These are phyloP conservation scores for Rhizodiscina lignyota DNA, from an alignment of 495 filamentous ascomycete species.

Conservation along the genomic window DNA sequence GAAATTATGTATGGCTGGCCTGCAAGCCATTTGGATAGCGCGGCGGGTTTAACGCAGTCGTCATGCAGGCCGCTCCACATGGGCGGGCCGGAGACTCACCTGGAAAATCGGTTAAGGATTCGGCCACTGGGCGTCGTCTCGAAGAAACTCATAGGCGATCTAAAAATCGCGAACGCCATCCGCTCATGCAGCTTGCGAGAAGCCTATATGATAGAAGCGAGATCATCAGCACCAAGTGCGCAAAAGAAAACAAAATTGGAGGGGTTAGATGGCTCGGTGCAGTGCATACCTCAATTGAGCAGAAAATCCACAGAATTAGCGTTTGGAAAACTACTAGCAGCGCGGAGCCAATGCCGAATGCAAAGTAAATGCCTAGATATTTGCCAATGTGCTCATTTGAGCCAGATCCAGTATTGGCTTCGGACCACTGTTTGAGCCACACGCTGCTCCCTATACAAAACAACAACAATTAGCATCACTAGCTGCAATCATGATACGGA, in stretches of 20 bases:
- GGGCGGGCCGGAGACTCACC: slow-evolving; percentile 34
- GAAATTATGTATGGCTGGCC: too few relatives aligned
- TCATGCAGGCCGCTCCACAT: too few relatives aligned
- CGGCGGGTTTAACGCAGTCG: too few relatives aligned
- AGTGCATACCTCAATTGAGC: slow-evolving; percentile 85
- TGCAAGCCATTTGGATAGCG: too few relatives aligned
- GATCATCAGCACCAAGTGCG: slow-evolving; percentile 1
- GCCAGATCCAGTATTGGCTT: slow-evolving; percentile 49
- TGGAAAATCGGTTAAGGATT: slow-evolving; percentile 93
- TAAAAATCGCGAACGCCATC: slow-evolving; percentile 96
- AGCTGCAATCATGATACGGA: slow-evolving; percentile 2
- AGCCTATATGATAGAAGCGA: slow-evolving; percentile 32
- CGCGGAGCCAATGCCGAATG: slow-evolving; percentile 80
- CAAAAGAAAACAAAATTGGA: slow-evolving; percentile 1
- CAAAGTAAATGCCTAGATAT: slow-evolving; percentile 89
- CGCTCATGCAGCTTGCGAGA: slow-evolving; percentile 92
- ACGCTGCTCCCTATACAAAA: slow-evolving; percentile 44
- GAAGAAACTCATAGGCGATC: slow-evolving; percentile 97
- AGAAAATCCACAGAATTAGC: slow-evolving; percentile 96
- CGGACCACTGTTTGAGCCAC: slow-evolving; percentile 90
- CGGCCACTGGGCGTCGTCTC: slow-evolving; percentile 96
- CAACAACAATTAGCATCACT: slow-evolving; percentile 6
- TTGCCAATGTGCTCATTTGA: slow-evolving; percentile 63
- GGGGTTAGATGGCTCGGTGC: slow-evolving; percentile 1
- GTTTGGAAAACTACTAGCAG: slow-evolving; percentile 80